Conservation (phyloP, 306 rosid species). For the Arachis hypogaea region DNA sequence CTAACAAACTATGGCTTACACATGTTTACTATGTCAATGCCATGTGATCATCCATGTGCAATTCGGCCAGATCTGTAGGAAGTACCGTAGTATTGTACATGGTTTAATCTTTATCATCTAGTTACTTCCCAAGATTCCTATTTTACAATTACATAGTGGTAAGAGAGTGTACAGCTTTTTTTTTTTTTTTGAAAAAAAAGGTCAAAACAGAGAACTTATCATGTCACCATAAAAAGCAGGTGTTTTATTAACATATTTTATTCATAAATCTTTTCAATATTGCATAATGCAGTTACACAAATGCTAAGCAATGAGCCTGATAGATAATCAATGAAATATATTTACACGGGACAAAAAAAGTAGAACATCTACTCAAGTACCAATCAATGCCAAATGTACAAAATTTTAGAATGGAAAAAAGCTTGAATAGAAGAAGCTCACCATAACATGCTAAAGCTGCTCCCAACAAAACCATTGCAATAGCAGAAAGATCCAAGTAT, state of each 20-base stretch:
- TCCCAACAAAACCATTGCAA: slow-evolving; percentile 68
- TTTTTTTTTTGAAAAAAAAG: neutral
- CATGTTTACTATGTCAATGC: neutral
- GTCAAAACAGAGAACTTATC: neutral
- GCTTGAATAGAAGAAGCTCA: slow-evolving; percentile 43
- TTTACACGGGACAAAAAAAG: neutral
- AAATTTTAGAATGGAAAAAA: slow-evolving; percentile 32
- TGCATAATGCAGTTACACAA: slow-evolving; percentile 10
- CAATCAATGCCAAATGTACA: slow-evolving; percentile 17
- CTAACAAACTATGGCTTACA: neutral
- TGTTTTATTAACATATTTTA: neutral
- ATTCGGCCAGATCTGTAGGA: neutral
- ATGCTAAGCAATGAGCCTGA: slow-evolving; percentile 7
- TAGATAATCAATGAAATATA: slow-evolving; percentile 4
- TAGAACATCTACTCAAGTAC: slow-evolving; percentile 21
- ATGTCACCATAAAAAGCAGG: slow-evolving; percentile 14
- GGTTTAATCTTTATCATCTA: too few species aligned
- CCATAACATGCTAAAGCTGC: slow-evolving; percentile 92
- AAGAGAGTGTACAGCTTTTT: neutral
- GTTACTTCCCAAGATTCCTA: neutral
- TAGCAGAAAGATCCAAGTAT: slow-evolving; percentile 71
- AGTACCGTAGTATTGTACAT: neutral
- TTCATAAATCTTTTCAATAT: neutral
- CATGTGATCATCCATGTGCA: neutral
- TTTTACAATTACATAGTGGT: neutral